Evolutionary conservation across 106 monocot genomes (phyloP).

Genomic region (Dioscorea dumetorum): DNA sequence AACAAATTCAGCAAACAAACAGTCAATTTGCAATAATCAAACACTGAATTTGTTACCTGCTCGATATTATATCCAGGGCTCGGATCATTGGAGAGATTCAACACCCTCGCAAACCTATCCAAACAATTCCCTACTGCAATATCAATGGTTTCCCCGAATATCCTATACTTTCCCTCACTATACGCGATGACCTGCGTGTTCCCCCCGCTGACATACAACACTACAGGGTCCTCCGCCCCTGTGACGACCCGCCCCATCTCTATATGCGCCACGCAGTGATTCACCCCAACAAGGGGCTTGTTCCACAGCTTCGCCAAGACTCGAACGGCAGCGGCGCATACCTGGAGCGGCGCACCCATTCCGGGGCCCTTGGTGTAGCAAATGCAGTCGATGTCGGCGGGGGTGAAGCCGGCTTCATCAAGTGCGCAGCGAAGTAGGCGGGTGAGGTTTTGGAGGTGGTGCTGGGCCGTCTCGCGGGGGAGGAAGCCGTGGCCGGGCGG

Average conservation of each 20-base stretch:
- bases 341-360: constrained; percentile 98
- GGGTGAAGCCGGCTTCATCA: constrained; percentile 31
- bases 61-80: constrained; percentile 98
- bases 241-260: constrained; percentile 88
- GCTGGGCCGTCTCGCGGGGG: constrained; percentile 93
- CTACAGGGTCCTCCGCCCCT: constrained; percentile 80
- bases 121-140: constrained; percentile 87
- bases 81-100: constrained; percentile 79
- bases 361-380: constrained; percentile 99
- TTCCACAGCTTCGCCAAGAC: constrained; percentile 64
- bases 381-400: constrained; percentile 75
- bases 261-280: constrained; percentile 88
- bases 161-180: constrained; percentile 78
- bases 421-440: constrained; percentile 72
- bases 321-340: constrained; percentile 64
- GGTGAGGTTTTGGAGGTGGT: constrained; percentile 83
- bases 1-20: too few relatives aligned
- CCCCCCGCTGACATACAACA: constrained; percentile 81
- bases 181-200: constrained; percentile 89
- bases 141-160: constrained; percentile 84
- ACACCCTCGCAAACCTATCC: constrained; percentile 91
- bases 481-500: constrained; percentile 99
- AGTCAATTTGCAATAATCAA: too few relatives aligned
- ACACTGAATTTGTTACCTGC: constrained; percentile 37
- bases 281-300: constrained; percentile 86